Evolutionary conservation across 2,329 filamentous ascomycete species (phyloP).

Genomic region (Ophiostoma sp.): DNA sequence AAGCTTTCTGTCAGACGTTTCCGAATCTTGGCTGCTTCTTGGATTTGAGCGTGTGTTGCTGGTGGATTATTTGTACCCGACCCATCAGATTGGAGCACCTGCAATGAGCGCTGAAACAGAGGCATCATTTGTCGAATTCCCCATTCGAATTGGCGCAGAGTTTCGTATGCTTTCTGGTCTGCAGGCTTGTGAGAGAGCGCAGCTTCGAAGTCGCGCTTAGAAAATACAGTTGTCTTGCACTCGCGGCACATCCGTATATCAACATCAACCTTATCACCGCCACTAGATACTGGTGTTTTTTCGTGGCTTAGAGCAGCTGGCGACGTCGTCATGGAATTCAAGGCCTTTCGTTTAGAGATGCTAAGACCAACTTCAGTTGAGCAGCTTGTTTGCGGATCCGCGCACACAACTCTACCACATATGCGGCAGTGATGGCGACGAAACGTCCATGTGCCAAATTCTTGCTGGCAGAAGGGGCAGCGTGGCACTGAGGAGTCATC

Average conservation of each 20-base stretch:
- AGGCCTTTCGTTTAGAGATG: constrained; percentile 52
- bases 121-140: constrained; percentile 79
- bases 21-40: constrained; percentile 83
- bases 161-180: constrained; percentile 75
- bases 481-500: constrained; percentile 73
- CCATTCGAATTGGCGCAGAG: constrained; percentile 77
- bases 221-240: constrained; percentile 61
- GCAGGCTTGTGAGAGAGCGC: constrained; percentile 63
- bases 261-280: constrained; percentile 53
- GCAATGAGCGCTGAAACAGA: constrained; percentile 72
- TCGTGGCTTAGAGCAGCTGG: constrained; percentile 27
- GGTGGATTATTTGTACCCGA: constrained; percentile 35
- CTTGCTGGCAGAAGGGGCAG: constrained; percentile 93
- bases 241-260: constrained; percentile 90
- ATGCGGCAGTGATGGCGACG: constrained; percentile 90
- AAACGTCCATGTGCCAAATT: constrained; percentile 90
- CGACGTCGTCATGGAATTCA: neutral
- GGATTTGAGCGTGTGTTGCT: constrained; percentile 60
- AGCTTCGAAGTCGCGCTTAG: constrained; percentile 68
- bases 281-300: neutral
- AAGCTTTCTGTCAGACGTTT: constrained; percentile 86
- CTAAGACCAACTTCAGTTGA: constrained; percentile 79
- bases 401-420: constrained; percentile 89
- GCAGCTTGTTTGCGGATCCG: constrained; percentile 76
- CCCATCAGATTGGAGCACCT: constrained; percentile 57